These are phyloP conservation scores for Oemleria cerasiformis DNA, from an alignment of 306 rosid genomes.

Conservation along the genomic window DNA sequence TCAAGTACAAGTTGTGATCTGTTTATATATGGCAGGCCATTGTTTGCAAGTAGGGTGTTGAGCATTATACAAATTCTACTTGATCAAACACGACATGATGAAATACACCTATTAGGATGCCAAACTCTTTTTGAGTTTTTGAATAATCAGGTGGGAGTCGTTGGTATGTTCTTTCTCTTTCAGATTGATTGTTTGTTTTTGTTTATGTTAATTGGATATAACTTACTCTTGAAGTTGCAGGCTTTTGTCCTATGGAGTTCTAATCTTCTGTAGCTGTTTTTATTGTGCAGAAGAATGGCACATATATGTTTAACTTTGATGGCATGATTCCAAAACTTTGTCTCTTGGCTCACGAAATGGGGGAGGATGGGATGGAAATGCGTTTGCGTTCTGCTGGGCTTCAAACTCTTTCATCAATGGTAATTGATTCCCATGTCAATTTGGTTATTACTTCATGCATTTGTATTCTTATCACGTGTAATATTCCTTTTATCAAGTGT, in stretches of 20 bases:
- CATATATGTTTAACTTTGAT: constrained; percentile 73
- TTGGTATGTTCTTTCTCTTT: constrained; percentile 28
- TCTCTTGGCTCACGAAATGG: constrained; percentile 53
- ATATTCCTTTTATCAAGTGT: neutral
- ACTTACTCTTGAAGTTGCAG: constrained; percentile 8
- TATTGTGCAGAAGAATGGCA: constrained; percentile 57
- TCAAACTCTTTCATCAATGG: constrained; percentile 67
- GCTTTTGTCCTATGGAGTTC: neutral
- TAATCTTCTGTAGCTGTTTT: constrained; percentile 14
- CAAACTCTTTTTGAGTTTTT: constrained; percentile 62
- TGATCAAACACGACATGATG: constrained; percentile 60
- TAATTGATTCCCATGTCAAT: constrained; percentile 26
- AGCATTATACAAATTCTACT: constrained; percentile 63
- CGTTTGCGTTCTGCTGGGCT: constrained; percentile 50
- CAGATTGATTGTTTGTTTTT: constrained; percentile 10
- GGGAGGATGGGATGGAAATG: constrained; percentile 42
- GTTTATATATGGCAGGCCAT: constrained; percentile 47
- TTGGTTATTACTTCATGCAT: constrained; percentile 10
- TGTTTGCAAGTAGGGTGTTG: constrained; percentile 73
- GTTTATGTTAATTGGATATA: neutral
- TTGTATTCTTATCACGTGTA: constrained; percentile 3
- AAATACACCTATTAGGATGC: constrained; percentile 66
- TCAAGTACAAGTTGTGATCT: constrained; percentile 16
- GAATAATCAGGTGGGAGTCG: constrained; percentile 60
- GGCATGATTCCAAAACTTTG: constrained; percentile 57